Conservation (phyloP, 2,329 filamentous ascomycete genomes). For the Aspergillus sp. region DNA sequence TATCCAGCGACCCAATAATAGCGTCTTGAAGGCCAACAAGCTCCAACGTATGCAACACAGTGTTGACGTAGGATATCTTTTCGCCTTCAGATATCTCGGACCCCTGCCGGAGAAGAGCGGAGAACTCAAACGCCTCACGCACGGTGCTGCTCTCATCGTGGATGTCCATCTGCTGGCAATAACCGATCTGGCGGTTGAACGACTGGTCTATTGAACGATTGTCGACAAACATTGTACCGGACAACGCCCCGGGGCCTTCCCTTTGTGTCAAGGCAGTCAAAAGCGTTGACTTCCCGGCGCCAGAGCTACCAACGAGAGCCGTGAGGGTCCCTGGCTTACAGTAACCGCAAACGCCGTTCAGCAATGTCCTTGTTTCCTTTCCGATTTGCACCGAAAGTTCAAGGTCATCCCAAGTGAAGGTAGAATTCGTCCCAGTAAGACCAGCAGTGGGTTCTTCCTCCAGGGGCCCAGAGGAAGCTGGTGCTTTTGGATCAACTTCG, state of each 20-base stretch:
- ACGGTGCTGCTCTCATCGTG: conserved; percentile 58
- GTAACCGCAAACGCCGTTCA: conserved; percentile 61
- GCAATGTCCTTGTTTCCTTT: conserved; percentile 46
- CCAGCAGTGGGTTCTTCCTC: conserved; percentile 14
- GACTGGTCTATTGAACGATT: conserved; percentile 46
- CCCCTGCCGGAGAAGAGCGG: conserved; percentile 50
- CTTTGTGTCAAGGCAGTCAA: conserved; percentile 63
- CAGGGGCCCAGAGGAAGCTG: conserved; percentile 10
- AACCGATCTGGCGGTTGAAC: conserved; percentile 59
- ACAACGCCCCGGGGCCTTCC: conserved; percentile 50
- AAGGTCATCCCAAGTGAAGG: conserved; percentile 59
- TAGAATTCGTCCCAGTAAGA: conserved; percentile 45
- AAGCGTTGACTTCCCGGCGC: conserved; percentile 59
- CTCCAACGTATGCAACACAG: conserved; percentile 52
- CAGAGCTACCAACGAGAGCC: conserved; percentile 67
- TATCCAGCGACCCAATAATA: conserved; percentile 50
- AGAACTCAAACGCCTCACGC: conserved; percentile 56
- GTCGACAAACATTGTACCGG: conserved; percentile 56
- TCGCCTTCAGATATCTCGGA: conserved; percentile 40
- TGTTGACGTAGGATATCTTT: conserved; percentile 54
- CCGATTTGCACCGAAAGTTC: conserved; percentile 58
- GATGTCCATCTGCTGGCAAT: conserved; percentile 59
- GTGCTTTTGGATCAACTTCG: conserved; percentile 9
- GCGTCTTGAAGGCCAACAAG: conserved; percentile 53
- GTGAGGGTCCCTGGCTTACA: conserved; percentile 66